A percentile compares a stretch with the other conserved stretches of the same genome.
These are phyloP conservation scores for Chaetomium tenue DNA, from an alignment of 495 filamentous ascomycete species.

Conservation along the genomic window DNA sequence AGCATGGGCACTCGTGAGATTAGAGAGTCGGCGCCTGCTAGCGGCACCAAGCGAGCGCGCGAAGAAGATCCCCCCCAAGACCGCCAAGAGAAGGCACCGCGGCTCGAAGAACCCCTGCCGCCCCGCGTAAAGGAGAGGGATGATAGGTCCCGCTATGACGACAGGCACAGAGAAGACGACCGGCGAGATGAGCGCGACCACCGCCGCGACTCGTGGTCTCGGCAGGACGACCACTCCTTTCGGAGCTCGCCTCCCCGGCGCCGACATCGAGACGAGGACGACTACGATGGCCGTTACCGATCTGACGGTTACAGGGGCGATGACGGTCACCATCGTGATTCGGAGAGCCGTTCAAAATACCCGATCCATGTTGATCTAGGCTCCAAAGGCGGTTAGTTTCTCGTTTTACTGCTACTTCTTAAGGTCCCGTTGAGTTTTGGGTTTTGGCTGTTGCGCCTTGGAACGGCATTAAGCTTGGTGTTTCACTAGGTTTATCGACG, in stretches of 20 bases:
- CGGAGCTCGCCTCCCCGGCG: slow-evolving; percentile 26
- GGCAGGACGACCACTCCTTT: slow-evolving; percentile 19
- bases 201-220: slow-evolving; percentile 17
- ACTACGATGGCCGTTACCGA: slow-evolving; percentile 20
- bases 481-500: no score
- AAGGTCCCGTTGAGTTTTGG: not conserved
- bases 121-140: not conserved
- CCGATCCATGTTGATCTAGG: slow-evolving; percentile 8
- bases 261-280: slow-evolving; percentile 26
- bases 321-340: not conserved
- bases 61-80: not conserved
- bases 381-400: slow-evolving; percentile 11
- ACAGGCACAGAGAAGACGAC: not conserved
- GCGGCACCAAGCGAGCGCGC: slow-evolving; percentile 19
- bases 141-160: not conserved
- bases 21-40: not conserved
- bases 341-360: slow-evolving; percentile 11
- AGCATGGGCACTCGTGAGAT: not conserved
- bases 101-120: slow-evolving; percentile 2
- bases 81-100: slow-evolving; percentile 20
- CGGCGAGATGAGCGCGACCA: not conserved
- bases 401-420: not conserved
- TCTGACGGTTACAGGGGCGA: slow-evolving; percentile 22
- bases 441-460: not conserved
- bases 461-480: no score